Conservation (phyloP, 2,329 filamentous ascomycete genomes). For the Aspergillus jensenii region DNA sequence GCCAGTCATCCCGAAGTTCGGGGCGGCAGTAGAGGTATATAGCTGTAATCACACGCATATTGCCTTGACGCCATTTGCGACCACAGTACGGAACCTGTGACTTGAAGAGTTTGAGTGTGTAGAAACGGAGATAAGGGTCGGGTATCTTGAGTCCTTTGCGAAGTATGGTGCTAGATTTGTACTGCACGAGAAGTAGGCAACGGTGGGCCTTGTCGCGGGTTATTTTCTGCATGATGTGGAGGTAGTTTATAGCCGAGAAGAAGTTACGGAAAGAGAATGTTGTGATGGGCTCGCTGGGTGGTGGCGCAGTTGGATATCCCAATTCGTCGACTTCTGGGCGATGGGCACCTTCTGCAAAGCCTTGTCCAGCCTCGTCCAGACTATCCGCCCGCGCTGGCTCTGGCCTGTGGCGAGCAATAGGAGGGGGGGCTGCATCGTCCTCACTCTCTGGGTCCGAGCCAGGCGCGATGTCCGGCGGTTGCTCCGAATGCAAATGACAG, state of each 20-base stretch:
- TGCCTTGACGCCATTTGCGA: slow-evolving; percentile 94
- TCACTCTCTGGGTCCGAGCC: slow-evolving; percentile 50
- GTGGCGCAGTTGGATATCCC: slow-evolving; percentile 70
- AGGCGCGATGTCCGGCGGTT: slow-evolving; percentile 43
- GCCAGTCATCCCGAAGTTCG: slow-evolving; percentile 92
- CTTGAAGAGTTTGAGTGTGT: slow-evolving; percentile 97
- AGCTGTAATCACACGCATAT: slow-evolving; percentile 98
- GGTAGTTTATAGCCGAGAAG: slow-evolving; percentile 90
- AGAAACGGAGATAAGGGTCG: slow-evolving; percentile 81
- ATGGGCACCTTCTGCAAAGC: slow-evolving; percentile 28
- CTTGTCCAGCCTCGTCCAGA: slow-evolving; percentile 25
- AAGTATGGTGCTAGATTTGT: slow-evolving; percentile 90
- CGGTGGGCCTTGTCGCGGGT: slow-evolving; percentile 95
- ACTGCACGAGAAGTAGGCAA: slow-evolving; percentile 88
- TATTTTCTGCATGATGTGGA: slow-evolving; percentile 95
- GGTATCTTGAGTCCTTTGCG: slow-evolving; percentile 90
- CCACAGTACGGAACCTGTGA: slow-evolving; percentile 98
- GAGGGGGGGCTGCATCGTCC: slow-evolving; percentile 78
- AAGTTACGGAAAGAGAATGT: slow-evolving; percentile 92
- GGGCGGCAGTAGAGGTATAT: slow-evolving; percentile 93
- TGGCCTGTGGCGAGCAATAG: slow-evolving; percentile 64
- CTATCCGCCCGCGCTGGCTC: slow-evolving; percentile 29
- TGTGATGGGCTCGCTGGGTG: slow-evolving; percentile 72
- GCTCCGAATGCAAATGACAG: slow-evolving; percentile 72
- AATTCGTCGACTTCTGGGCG: slow-evolving; percentile 76